Evolutionary conservation across 805 yeast species (phyloP).

Genomic region (Candida pseudoglaebosa): DNA sequence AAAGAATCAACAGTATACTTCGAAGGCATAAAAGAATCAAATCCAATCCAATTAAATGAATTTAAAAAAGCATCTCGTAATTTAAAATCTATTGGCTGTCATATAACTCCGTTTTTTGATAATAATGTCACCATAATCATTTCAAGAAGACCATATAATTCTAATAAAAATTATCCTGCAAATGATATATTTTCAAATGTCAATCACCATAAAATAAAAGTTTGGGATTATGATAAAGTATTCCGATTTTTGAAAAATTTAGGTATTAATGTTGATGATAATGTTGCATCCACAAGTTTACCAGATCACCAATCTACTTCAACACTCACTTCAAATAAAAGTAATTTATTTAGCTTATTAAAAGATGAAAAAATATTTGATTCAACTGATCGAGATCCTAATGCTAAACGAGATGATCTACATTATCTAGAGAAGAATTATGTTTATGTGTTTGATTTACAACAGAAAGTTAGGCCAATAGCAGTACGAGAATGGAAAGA

Average conservation of each 20-base stretch:
- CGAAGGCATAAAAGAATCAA: slow-evolving; percentile 46
- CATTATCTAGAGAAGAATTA: slow-evolving; percentile 71
- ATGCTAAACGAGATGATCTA: slow-evolving; percentile 78
- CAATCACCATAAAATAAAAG: slow-evolving; percentile 57
- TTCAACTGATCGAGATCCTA: slow-evolving; percentile 84
- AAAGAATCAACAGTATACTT: slow-evolving; percentile 56
- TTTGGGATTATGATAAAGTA: slow-evolving; percentile 87
- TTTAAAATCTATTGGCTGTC: slow-evolving; percentile 47
- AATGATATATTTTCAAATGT: slow-evolving; percentile 70
- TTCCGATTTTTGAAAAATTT: slow-evolving; percentile 70
- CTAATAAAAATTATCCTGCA: slow-evolving; percentile 38
- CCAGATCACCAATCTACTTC: neutral
- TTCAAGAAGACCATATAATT: slow-evolving; percentile 52
- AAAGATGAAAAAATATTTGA: slow-evolving; percentile 84
- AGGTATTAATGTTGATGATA: slow-evolving; percentile 33
- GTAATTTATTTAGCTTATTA: slow-evolving; percentile 47
- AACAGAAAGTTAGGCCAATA: slow-evolving; percentile 75
- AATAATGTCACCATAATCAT: slow-evolving; percentile 72
- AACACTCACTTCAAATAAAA: slow-evolving; percentile 9
- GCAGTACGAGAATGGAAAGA: slow-evolving; percentile 76
- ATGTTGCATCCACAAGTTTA: neutral
- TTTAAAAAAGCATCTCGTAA: slow-evolving; percentile 41
- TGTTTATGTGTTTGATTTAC: slow-evolving; percentile 74
- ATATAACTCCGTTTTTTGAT: slow-evolving; percentile 43
- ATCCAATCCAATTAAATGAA: slow-evolving; percentile 32